A percentile compares a stretch with the other conserved stretches of the same genome.
These are phyloP conservation scores for Delphinella strobiligena DNA, from an alignment of 2,329 filamentous ascomycete genomes.

Conservation along the genomic window DNA sequence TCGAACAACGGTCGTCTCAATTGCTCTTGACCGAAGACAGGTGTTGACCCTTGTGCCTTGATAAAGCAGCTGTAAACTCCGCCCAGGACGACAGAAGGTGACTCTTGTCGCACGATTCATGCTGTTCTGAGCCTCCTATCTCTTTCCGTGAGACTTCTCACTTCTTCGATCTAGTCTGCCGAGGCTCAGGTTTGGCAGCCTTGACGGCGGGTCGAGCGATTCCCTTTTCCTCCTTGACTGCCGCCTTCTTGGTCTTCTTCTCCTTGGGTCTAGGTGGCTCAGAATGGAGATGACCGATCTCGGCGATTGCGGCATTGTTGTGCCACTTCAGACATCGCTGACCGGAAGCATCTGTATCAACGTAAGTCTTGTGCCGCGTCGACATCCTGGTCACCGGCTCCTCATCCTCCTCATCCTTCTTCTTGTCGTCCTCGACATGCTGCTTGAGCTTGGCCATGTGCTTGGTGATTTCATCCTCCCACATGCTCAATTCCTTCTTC, in stretches of 20 bases:
- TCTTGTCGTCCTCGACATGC: conserved; percentile 50
- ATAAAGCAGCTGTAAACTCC: too few relatives aligned
- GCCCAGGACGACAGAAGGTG: too few relatives aligned
- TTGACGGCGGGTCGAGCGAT: conserved; percentile 5
- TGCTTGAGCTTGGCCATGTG: conserved; percentile 70
- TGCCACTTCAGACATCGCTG: conserved; percentile 54
- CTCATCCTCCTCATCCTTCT: conserved; percentile 36
- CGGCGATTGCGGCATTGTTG: conserved; percentile 32
- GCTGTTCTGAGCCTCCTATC: too few relatives aligned
- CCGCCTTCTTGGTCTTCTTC: conserved; percentile 17
- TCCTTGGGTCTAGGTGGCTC: conserved; percentile 12
- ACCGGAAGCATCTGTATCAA: conserved; percentile 39
- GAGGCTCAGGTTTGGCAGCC: conserved; percentile 34
- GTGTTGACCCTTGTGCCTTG: too few relatives aligned
- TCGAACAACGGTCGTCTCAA: too few relatives aligned
- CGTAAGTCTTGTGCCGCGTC: conserved; percentile 50
- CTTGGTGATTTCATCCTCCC: conserved; percentile 60
- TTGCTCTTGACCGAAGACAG: too few relatives aligned
- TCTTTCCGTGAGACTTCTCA: conserved; percentile 16
- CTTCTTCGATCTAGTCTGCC: conserved; percentile 28
- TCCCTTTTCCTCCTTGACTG: conserved; percentile 17
- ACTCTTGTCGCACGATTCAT: too few relatives aligned
- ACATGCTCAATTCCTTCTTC: conserved; percentile 70
- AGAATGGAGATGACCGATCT: conserved; percentile 20
- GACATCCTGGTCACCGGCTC: conserved; percentile 41